These are phyloP conservation scores for Novymonas esmeraldas DNA, from an alignment of 208 protist species.

Conservation along the genomic window DNA sequence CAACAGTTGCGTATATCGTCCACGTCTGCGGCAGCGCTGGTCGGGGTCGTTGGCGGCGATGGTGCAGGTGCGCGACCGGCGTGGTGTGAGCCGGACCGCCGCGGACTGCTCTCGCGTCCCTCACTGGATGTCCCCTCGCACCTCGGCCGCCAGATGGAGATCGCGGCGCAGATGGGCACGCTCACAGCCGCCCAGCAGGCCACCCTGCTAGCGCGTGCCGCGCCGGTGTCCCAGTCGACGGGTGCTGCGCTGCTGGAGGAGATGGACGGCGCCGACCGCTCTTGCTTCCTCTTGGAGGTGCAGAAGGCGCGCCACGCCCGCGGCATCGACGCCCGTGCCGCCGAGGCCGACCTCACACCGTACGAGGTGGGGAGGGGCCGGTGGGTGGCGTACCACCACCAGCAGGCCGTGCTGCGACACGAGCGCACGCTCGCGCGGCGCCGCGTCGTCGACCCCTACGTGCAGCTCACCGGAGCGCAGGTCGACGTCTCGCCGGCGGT, in stretches of 20 bases:
- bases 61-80: constrained; percentile 12
- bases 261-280: constrained; percentile 20
- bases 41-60: constrained; percentile 5
- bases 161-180: constrained; percentile 40
- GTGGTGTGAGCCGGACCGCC: constrained; percentile 24
- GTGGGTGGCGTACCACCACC: constrained; percentile 35
- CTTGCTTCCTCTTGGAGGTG: constrained; percentile 52
- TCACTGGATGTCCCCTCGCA: constrained; percentile 37
- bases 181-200: constrained; percentile 12
- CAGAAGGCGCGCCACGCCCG: constrained; percentile 41
- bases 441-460: constrained; percentile 56
- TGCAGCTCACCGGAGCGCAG: constrained; percentile 63
- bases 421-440: constrained; percentile 70
- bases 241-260: constrained; percentile 1
- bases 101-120: constrained; percentile 28
- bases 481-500: constrained; percentile 28
- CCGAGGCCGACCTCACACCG: constrained; percentile 13
- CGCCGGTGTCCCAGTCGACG: constrained; percentile 12
- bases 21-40: constrained; percentile 27
- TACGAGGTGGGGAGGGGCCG: constrained; percentile 17
- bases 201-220: constrained; percentile 2
- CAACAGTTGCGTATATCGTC: constrained; percentile 9
- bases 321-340: constrained; percentile 3
- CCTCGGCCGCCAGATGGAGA: constrained; percentile 46
- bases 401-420: constrained; percentile 66